Base-by-base conservation (phyloP, 192 early-diverging fungal genomes). In the Rhizophagus prolifer region DNA sequence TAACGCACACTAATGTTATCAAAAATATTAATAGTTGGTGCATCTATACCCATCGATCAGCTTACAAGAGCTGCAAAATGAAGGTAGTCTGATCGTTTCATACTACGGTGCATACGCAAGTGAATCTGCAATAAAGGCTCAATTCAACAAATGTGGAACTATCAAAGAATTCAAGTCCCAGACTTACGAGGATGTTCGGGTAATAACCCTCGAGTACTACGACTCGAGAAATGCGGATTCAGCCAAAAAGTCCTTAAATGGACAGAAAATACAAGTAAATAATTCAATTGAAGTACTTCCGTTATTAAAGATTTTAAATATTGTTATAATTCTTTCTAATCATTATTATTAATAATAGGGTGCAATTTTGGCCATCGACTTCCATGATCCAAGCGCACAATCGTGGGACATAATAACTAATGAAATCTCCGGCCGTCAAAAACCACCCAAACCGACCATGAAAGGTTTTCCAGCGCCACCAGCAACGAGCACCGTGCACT, bases 201-300 rank as follows among this genome's bases (percentile, higher is more conserved):
- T 36, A 36, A 36, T 68, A n/a, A 36, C 26, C 0, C 21, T 81
- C 8, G 86, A 88, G 59, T 90, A 82, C 63, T 86, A 82, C 54
- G 88, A 90, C 54, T 79, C 78, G 13, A 80, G 88, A 47, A 71
- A 79, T 7, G 85, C 86, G n/a, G 58, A 78, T 28, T 65, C 58
- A 3, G 84, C 83, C 0, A 81, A 78, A 36, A 23, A 79, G 0
- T 58, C 63, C 8, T 78, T 89, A 12, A 72, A 82, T 62, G 73
- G 70, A 28, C 28, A 79, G 25, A 79, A 69, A 21, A n/a, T 76
- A 16, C 79, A 82, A 25, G 87, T 86, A 78, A 46, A 60, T 66
- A 16, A n/a, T 50, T 4, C 7, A 34, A 0, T 21, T 38, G 36
- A 38, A 61, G 31, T n/a, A n/a, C 31, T 25, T 19, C 67, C 75